Base-by-base conservation (phyloP, 345 rosid genomes). In the Rhodomyrtus tomentosa region DNA sequence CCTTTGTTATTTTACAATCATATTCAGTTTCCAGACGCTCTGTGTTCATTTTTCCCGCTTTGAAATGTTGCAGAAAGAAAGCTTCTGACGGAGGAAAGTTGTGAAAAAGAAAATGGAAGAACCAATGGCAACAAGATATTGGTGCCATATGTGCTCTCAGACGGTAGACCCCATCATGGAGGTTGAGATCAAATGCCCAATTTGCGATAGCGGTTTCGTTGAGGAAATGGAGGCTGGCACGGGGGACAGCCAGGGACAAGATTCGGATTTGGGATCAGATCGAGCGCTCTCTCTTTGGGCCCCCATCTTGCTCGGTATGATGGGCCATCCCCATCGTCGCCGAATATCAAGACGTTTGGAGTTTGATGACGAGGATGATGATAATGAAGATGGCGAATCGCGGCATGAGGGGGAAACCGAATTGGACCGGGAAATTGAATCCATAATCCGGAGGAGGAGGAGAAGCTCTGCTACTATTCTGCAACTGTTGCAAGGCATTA, bases 301-400 rank as follows among this genome's bases (percentile, higher is more conserved):
- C 7, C 97, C 99, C 0, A 87, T 96, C 87, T 90, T 96, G 87
- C 94, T 96, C 12, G 97, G 98, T 3, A 93, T 96, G 98, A 93
- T 93, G 92, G 95, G 92, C 7, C 92, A 91, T 86, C 88, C 91
- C 16, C 91, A 89, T 20, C 93, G 93, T 16, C 89, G 90, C 49
- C 88, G 95, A 84, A 91, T 96, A 88, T 84, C 87, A 13, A 90
- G 98, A 82, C 93, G 91, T 83, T 56, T 88, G 45, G 94, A 85
- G 24, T 91, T 90, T 76, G 93, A 88, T 42, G 95, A 90, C 68
- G 96, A 93, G 1, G 91, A 91, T 40, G 89, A 89, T 79, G 92
- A 87, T 49, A 84, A 87, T 83, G 91, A 87, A 62, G 93, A 89
- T 53, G 87, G 84, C 2, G 90, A 86, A 85, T 82, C 83, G 38